These are phyloP conservation scores for Gliomastix tumulicola DNA, from an alignment of 2,329 filamentous ascomycete species.

Conservation along the genomic window DNA sequence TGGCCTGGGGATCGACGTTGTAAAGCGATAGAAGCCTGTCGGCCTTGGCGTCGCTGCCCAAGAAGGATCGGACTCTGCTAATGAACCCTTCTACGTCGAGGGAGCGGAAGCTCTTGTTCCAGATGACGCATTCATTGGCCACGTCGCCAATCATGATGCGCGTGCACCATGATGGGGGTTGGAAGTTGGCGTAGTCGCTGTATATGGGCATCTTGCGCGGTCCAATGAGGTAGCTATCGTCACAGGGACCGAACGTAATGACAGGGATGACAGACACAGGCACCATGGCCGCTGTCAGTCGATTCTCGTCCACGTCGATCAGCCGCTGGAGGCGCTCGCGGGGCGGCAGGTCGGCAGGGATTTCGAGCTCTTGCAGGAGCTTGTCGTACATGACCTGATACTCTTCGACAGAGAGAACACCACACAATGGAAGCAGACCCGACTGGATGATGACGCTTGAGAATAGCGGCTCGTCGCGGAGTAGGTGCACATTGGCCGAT, in stretches of 20 bases:
- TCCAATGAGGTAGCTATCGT: constrained; percentile 3
- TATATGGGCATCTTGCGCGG: background rate
- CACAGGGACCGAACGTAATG: constrained; percentile 4
- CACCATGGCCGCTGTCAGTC: constrained; percentile 5
- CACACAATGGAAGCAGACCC: constrained; percentile 4
- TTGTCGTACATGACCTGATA: background rate
- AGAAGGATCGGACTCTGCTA: constrained; percentile 1
- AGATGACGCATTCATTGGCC: constrained; percentile 12
- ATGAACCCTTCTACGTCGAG: constrained; percentile 4
- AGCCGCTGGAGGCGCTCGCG: constrained; percentile 2
- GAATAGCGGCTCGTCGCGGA: constrained; percentile 5
- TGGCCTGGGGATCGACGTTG: constrained; percentile 1
- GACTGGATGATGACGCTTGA: constrained; percentile 5
- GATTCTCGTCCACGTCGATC: background rate
- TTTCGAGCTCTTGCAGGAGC: background rate
- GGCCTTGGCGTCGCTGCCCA: background rate
- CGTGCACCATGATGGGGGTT: constrained; percentile 3
- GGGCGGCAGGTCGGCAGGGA: background rate
- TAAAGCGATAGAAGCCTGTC: constrained; percentile 3
- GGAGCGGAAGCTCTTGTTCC: constrained; percentile 10
- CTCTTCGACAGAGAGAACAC: constrained; percentile 3
- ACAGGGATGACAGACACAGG: constrained; percentile 4
- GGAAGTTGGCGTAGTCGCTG: constrained; percentile 2
- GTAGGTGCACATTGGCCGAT: constrained; percentile 2
- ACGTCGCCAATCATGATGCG: constrained; percentile 12